phyloP scores from a whole-genome alignment of 257 asterid species.

The Capsicum baccatum region DNA sequence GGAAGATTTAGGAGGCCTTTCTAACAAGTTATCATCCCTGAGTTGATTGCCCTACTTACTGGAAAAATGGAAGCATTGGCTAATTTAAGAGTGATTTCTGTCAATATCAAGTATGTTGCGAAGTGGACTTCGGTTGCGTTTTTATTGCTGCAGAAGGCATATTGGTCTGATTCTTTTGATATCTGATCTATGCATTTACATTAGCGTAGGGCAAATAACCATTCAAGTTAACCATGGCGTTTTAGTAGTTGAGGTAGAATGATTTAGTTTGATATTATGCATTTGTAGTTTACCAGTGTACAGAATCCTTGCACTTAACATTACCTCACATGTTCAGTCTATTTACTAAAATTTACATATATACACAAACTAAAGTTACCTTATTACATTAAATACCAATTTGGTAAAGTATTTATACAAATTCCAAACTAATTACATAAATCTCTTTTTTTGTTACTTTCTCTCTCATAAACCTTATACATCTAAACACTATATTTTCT shows the following conservation, averaged over 20 bases:
- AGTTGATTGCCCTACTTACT: neutral
- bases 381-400: no score
- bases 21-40: neutral
- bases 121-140: neutral
- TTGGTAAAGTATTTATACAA: no score
- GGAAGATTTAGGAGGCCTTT: neutral
- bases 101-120: neutral
- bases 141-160: neutral
- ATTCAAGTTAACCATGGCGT: neutral
- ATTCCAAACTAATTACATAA: no score
- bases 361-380: no score
- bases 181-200: slow-evolving; percentile 37
- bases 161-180: slow-evolving; percentile 18
- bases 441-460: no score
- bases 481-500: no score
- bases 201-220: slow-evolving; percentile 18
- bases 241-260: neutral
- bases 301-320: neutral
- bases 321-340: neutral
- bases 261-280: neutral
- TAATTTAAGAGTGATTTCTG: neutral
- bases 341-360: no score
- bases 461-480: no score
- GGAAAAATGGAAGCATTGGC: slow-evolving; percentile 9
- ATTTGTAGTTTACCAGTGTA: neutral